Evolutionary conservation across 2,329 filamentous ascomycete species (phyloP).

Genomic region (Ophiocordyceps australis): DNA sequence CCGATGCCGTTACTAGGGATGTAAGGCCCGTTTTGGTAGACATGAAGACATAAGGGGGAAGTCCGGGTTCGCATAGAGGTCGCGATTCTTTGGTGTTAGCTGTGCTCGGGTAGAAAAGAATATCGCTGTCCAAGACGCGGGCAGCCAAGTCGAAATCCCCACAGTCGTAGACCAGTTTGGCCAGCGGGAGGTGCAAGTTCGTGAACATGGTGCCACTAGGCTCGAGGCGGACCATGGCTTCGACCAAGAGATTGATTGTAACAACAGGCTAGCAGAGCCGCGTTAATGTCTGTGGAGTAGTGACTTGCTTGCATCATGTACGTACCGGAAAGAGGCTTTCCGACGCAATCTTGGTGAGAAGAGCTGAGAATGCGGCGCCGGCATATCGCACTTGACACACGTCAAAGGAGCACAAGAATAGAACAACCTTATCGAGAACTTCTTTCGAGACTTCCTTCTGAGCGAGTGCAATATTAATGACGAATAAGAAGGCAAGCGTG

Average conservation of each 20-base stretch:
- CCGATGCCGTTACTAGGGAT: slow-evolving; percentile 25
- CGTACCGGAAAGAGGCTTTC: slow-evolving; percentile 23
- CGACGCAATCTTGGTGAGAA: slow-evolving; percentile 21
- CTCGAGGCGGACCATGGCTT: slow-evolving; percentile 46
- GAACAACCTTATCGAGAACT: slow-evolving; percentile 21
- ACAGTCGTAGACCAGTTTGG: slow-evolving; percentile 38
- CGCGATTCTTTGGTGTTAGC: slow-evolving; percentile 14
- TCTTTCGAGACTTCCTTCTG: slow-evolving; percentile 10
- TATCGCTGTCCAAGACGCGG: slow-evolving; percentile 43
- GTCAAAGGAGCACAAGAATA: slow-evolving; percentile 30
- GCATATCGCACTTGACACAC: slow-evolving; percentile 32
- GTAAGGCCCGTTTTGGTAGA: slow-evolving; percentile 39
- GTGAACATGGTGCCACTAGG: slow-evolving; percentile 49
- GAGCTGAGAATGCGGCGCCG: slow-evolving; percentile 19
- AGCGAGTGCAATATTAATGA: too few relatives aligned
- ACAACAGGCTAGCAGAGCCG: slow-evolving; percentile 19
- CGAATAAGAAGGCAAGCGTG: too few relatives aligned
- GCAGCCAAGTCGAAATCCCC: slow-evolving; percentile 34
- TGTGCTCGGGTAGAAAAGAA: slow-evolving; percentile 44
- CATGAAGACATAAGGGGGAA: slow-evolving; percentile 38
- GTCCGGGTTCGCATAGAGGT: slow-evolving; percentile 23
- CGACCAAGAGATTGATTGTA: slow-evolving; percentile 24
- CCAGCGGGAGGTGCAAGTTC: slow-evolving; percentile 38
- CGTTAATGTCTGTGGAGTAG: slow-evolving; percentile 1
- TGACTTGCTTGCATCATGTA: not conserved